Percentiles rank a stretch among this genome's conserved stretches.
These are phyloP conservation scores for Fusarium luffae DNA, from an alignment of 2,329 filamentous ascomycete species.

Conservation along the genomic window DNA sequence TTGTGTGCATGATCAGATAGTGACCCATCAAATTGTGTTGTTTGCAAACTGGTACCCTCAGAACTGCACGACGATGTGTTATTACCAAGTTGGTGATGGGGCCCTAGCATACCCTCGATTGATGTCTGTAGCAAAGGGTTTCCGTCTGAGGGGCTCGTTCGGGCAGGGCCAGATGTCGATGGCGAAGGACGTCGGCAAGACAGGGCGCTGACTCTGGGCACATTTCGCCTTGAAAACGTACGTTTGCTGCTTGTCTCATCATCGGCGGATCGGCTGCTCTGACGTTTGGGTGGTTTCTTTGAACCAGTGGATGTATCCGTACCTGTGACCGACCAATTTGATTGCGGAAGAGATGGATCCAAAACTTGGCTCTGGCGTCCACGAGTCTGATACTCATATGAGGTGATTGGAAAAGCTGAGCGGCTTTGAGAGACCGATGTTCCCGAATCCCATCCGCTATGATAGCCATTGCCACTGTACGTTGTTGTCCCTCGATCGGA, in stretches of 20 bases:
- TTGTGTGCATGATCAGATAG: not conserved
- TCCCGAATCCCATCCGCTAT: constrained; percentile 23
- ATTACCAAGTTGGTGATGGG: not conserved
- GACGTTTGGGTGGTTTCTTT: constrained; percentile 30
- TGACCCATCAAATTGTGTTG: not conserved
- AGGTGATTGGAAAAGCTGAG: not conserved
- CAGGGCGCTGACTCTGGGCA: not conserved
- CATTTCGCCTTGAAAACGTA: constrained; percentile 11
- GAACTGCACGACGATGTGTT: not conserved
- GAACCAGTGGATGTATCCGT: constrained; percentile 10
- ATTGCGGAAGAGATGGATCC: not conserved
- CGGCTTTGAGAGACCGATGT: not conserved
- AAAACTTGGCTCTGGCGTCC: not conserved
- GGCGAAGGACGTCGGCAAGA: not conserved
- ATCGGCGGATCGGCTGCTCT: constrained; percentile 31
- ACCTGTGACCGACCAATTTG: constrained; percentile 5
- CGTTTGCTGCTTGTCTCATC: constrained; percentile 19
- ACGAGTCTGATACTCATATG: constrained; percentile 4
- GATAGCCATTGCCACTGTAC: constrained; percentile 9
- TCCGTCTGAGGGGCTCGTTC: not conserved
- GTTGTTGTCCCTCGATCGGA: constrained; percentile 12
- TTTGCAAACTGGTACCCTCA: not conserved
- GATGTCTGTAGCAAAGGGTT: not conserved
- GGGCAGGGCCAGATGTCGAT: not conserved
- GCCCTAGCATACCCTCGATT: not conserved